These are phyloP conservation scores for Ophiostoma pallidulum DNA, from an alignment of 2,329 filamentous ascomycete species.

Conservation along the genomic window DNA sequence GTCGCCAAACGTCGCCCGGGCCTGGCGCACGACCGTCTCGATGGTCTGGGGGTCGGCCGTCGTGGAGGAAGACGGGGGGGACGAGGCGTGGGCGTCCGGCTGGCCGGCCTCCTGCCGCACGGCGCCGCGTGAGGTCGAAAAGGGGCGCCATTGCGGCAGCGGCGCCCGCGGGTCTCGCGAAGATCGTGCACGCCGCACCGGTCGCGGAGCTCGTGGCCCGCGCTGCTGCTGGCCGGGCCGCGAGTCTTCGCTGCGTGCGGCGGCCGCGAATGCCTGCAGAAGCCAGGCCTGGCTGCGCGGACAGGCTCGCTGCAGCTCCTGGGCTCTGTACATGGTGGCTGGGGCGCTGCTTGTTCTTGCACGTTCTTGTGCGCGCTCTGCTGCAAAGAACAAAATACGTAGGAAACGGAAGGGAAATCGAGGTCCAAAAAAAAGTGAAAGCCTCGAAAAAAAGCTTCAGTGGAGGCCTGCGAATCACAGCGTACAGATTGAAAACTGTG, in stretches of 20 bases:
- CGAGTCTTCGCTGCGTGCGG: background rate
- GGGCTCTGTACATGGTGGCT: slow-evolving; percentile 12
- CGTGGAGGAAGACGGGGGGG: background rate
- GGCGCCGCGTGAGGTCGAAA: slow-evolving; percentile 8
- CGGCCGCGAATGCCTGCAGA: slow-evolving; percentile 13
- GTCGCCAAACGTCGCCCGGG: slow-evolving; percentile 68
- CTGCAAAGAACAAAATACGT: background rate
- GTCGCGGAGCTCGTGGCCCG: no score
- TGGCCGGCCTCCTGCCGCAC: background rate
- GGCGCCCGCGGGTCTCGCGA: no score
- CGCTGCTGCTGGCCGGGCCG: no score
- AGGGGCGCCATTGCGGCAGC: background rate
- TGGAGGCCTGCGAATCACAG: slow-evolving; percentile 13
- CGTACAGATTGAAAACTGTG: slow-evolving; percentile 15
- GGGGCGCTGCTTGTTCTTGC: no score
- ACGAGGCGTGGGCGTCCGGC: no score
- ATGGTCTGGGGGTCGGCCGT: slow-evolving; percentile 27
- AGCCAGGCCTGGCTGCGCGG: slow-evolving; percentile 18
- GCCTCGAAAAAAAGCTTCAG: no score
- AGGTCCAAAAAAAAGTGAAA: slow-evolving; percentile 1
- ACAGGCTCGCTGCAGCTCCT: slow-evolving; percentile 16
- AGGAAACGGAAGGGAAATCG: background rate
- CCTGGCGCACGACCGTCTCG: slow-evolving; percentile 58
- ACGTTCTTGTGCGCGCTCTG: no score
- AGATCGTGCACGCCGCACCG: no score